Conservation (phyloP, 352 stramenopile species). For the Phytopythium delawarense region DNA sequence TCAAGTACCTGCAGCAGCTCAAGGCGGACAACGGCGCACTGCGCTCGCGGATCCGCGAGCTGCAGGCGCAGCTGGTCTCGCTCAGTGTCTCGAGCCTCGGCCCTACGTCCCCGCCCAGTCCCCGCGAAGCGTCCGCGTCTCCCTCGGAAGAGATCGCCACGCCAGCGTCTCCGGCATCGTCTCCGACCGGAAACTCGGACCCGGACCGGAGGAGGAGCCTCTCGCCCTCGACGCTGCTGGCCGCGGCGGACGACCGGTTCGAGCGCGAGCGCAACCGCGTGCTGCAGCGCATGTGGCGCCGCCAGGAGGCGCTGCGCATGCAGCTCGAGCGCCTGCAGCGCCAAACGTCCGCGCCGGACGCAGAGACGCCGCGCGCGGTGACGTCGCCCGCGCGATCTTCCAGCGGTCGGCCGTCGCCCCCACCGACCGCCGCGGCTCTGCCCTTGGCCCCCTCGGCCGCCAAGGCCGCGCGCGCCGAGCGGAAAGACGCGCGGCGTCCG, state of each 20-base stretch:
- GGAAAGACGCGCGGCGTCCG: conserved; percentile 3
- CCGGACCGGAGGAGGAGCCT: background rate
- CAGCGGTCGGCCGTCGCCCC: background rate
- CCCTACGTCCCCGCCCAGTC: background rate
- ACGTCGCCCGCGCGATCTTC: conserved; percentile 6
- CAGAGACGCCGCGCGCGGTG: conserved; percentile 7
- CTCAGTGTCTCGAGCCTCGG: background rate
- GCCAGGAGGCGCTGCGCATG: conserved; percentile 41
- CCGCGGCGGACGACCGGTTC: conserved; percentile 16
- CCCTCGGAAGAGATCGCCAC: background rate
- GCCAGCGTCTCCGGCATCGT: conserved; percentile 10
- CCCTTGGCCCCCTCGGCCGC: background rate
- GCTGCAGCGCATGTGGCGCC: conserved; percentile 45
- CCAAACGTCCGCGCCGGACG: conserved; percentile 8
- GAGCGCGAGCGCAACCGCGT: conserved; percentile 35
- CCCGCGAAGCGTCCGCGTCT: background rate
- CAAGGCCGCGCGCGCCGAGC: background rate
- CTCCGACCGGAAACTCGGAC: conserved; percentile 5
- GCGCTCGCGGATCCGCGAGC: conserved; percentile 42
- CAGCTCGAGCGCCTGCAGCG: conserved; percentile 43
- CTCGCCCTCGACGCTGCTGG: conserved; percentile 17
- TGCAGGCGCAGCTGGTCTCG: conserved; percentile 41
- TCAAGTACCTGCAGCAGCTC: conserved; percentile 66
- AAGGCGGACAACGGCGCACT: conserved; percentile 65
- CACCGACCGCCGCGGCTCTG: conserved; percentile 3